Evolutionary conservation across 768 basidiomycete genomes (phyloP), one percentile per base, ranked within the genome.

Genomic region (Clitopilus hobsonii): DNA sequence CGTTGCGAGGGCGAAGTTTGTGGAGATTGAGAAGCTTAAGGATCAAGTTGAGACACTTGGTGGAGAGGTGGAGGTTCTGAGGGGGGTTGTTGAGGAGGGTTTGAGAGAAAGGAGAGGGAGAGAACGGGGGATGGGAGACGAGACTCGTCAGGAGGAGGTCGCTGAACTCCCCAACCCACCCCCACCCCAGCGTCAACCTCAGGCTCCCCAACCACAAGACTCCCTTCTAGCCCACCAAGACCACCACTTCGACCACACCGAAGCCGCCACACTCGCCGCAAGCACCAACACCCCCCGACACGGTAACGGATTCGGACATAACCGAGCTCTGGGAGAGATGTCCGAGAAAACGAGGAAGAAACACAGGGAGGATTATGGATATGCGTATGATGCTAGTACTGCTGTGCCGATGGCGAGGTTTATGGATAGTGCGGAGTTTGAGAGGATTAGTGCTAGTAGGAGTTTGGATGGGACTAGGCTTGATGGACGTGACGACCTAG

Each of bases 61-160:
- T 0, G 85, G 85, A 3, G 94, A 98, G 69, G 90, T 98, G 1
- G 88, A 89, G 56, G 87, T 91, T 2, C 75, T 97, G n/a, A 75
- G 89, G 10, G 88, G 85, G 0, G 88, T 94, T 0, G 91, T 98
- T 0, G 90, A 95, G 67, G 88, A 91, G 55, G 92, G 92, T 3
- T 74, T 97, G 52, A 81, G 85, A 57, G 91, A 92, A 58, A 69
- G 93, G 24, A 72, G 87, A 32, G 69, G 75, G 10, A 16, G 41
- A 20, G 41, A 23, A 11, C 41, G 22, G 5, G 41, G 22, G 22
- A 18, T 8, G 18, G n/a, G 22, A 11, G 41, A 45, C 22, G 41
- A 20, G 4, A 11, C 18, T 5, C 11, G 70, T 74, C 47, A 48
- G 65, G 25, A 70, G 57, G 6, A 72, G 72, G 71, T 71, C 72